Percentiles rank a stretch among this genome's conserved stretches.
Conservation (phyloP, 805 yeast genomes). For the Ogataea siamensis region DNA sequence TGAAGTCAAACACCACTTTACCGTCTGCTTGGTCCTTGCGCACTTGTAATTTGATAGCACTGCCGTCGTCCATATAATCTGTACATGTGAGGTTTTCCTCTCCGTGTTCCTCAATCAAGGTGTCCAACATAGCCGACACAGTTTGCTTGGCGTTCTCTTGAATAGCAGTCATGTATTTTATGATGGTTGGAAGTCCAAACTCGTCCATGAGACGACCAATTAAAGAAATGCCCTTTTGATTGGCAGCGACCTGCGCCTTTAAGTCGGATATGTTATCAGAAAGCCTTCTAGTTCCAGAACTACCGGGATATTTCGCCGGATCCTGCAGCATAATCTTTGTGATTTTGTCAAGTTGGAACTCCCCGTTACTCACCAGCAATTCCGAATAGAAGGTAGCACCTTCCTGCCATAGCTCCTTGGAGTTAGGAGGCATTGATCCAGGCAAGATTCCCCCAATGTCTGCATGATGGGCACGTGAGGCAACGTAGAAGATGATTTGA, state of each 20-base stretch:
- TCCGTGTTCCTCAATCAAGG: conserved; percentile 42
- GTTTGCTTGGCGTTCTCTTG: conserved; percentile 75
- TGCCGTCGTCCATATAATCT: conserved; percentile 83
- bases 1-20: conserved; percentile 74
- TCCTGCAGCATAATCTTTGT: conserved; percentile 59
- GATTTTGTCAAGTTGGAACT: conserved; percentile 71
- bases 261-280: conserved; percentile 81
- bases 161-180: conserved; percentile 76
- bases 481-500: conserved; percentile 76
- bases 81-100: conserved; percentile 45
- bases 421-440: conserved; percentile 93
- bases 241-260: conserved; percentile 87
- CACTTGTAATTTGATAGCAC: conserved; percentile 55
- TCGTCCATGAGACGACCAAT: conserved; percentile 60
- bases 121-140: conserved; percentile 54
- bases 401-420: conserved; percentile 81
- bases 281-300: conserved; percentile 84
- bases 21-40: conserved; percentile 44
- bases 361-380: conserved; percentile 66
- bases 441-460: conserved; percentile 93
- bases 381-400: conserved; percentile 87
- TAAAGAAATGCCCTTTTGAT: conserved; percentile 76
- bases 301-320: conserved; percentile 81
- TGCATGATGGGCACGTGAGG: conserved; percentile 94
- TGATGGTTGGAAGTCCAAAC: conserved; percentile 56